These are phyloP conservation scores for Neonectria neomacrospora DNA, from an alignment of 2,329 filamentous ascomycete species.

Conservation along the genomic window DNA sequence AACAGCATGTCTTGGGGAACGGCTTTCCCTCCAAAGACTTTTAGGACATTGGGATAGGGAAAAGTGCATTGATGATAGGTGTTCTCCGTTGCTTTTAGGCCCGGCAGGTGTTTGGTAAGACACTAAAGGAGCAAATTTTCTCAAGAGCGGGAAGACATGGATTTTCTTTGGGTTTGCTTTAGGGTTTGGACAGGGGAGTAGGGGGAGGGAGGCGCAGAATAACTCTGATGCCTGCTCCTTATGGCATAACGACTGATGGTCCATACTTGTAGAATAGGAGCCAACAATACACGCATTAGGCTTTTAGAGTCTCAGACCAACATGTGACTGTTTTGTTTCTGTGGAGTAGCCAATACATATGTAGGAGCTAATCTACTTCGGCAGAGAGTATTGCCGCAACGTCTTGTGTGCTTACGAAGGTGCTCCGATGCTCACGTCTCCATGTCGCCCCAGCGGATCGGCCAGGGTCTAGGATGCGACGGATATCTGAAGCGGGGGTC, in stretches of 20 bases:
- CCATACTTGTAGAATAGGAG: neutral
- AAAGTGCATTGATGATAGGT: neutral
- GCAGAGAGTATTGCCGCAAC: neutral
- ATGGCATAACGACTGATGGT: neutral
- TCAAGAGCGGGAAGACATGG: neutral
- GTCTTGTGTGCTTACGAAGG: neutral
- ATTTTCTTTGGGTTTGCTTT: neutral
- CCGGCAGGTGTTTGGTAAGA: neutral
- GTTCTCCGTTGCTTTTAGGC: slow-evolving; percentile 21
- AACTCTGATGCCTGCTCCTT: neutral
- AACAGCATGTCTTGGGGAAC: neutral
- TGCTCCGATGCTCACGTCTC: neutral
- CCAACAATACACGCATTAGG: neutral
- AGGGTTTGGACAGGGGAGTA: neutral
- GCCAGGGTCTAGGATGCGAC: neutral
- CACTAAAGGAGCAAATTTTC: neutral
- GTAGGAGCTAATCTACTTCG: neutral
- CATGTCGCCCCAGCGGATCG: neutral
- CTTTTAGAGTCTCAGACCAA: neutral
- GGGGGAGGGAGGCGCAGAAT: neutral
- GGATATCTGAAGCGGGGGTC: neutral
- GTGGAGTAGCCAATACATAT: neutral
- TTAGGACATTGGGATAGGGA: neutral
- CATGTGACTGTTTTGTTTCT: neutral
- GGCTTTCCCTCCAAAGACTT: neutral